Base-by-base conservation (phyloP, 2,329 filamentous ascomycete species). In the Zymoseptoria passerinii region DNA sequence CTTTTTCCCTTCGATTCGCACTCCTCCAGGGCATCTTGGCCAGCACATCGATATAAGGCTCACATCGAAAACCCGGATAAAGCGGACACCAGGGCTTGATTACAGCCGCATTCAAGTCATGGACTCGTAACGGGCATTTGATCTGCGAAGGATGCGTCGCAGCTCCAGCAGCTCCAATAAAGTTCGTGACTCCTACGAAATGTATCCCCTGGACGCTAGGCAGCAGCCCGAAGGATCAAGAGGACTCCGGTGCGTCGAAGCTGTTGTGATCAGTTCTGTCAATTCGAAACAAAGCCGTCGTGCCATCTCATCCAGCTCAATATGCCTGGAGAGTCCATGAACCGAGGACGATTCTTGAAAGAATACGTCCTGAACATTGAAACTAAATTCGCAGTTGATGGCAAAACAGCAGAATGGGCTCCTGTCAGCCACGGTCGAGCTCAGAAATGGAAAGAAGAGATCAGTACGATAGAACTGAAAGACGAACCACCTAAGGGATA, bases 401-500 rank as follows among this genome's bases (percentile, higher is more conserved):
- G 54, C 9, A 51, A 52, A 7, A 20, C 54, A 16, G 50, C 59
- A 20, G 52, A 58, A 50, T 61, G 59, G 56, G 59, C 51, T 18
- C 53, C 59, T 18, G 28, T 29, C 19, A 27, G 44, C 16, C 23
- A 27, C 28, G 56, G 54, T 19, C 50, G 59, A 40, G 50, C 59
- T 53, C 56, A 51, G n/a, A 19, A 50, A 19, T 61, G 59, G 59
- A 56, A 54, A 20, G 23, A 61, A 40, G 59, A 61, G 23, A 3
- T 48, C 40, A 23, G 48, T 4, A n/a, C 27, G 9, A 49, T 61
- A 29, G 50, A 57, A 7, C 23, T 61, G 29, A 20, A 20, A 10
- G 19, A 20, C 23, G 23, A 23, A 20, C 8, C 19, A 20, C 18
- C 49, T 8, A 27, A 20, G 8, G 23, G 49, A 27, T 8, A n/a